These are phyloP conservation scores for Aspergillus uvarum DNA, from an alignment of 2,329 filamentous ascomycete species.

Conservation along the genomic window DNA sequence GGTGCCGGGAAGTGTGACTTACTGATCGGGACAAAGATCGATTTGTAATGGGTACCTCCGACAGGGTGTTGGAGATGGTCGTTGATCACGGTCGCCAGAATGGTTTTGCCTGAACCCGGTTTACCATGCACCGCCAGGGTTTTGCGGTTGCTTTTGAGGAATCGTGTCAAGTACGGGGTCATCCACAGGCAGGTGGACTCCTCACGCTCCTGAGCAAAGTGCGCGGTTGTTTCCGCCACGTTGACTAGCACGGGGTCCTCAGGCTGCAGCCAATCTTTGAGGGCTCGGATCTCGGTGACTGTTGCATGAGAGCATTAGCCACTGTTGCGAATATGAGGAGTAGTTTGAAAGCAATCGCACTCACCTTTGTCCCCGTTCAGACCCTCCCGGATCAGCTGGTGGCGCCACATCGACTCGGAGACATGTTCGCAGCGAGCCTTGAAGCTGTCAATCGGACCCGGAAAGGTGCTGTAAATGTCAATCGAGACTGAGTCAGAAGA, in stretches of 20 bases:
- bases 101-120: constrained; percentile 40
- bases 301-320: not conserved
- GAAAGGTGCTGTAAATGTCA: constrained; percentile 41
- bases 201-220: constrained; percentile 43
- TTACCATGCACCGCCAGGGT: constrained; percentile 48
- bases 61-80: constrained; percentile 41
- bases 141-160: constrained; percentile 47
- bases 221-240: constrained; percentile 47
- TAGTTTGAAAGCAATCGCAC: not conserved
- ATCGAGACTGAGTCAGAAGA: constrained; percentile 30
- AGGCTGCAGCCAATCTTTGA: constrained; percentile 44
- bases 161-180: constrained; percentile 48
- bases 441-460: constrained; percentile 37
- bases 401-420: constrained; percentile 42
- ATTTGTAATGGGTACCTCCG: constrained; percentile 34
- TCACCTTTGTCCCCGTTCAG: constrained; percentile 32
- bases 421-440: constrained; percentile 35
- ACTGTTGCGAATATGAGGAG: not conserved
- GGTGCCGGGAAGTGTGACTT: constrained; percentile 1
- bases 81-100: constrained; percentile 40
- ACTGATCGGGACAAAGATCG: constrained; percentile 41
- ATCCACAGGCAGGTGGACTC: constrained; percentile 59
- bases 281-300: constrained; percentile 32
- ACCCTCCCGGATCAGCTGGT: constrained; percentile 36
- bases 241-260: constrained; percentile 48